Percentiles rank a stretch among this genome's conserved stretches.
phyloP scores from a whole-genome alignment of 495 filamentous ascomycete species.

The Bacidia rubella region DNA sequence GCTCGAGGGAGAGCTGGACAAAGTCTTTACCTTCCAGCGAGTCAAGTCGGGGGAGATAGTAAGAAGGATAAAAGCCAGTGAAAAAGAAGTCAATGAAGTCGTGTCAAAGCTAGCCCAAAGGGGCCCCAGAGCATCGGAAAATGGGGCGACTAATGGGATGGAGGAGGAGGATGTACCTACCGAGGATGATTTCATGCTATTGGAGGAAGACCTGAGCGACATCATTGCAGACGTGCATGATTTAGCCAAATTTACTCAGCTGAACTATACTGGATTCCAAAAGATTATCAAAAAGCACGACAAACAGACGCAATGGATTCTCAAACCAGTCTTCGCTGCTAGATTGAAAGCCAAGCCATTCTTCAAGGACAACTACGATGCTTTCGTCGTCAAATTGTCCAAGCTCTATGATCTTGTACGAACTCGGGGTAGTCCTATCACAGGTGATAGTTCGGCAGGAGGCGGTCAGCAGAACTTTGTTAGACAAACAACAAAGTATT shows the following conservation, averaged over 20 bases:
- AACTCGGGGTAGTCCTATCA: slow-evolving; percentile 81
- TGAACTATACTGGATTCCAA: slow-evolving; percentile 98
- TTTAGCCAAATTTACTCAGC: slow-evolving; percentile 91
- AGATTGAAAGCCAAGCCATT: slow-evolving; percentile 91
- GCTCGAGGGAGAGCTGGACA: slow-evolving; percentile 86
- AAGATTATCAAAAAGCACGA: slow-evolving; percentile 99
- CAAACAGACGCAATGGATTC: slow-evolving; percentile 91
- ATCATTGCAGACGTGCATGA: slow-evolving; percentile 99
- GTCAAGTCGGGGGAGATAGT: slow-evolving; percentile 92
- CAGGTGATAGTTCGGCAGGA: slow-evolving; percentile 82
- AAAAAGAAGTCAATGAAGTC: slow-evolving; percentile 80
- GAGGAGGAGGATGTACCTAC: slow-evolving; percentile 43
- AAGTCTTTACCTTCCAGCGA: slow-evolving; percentile 92
- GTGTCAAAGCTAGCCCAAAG: slow-evolving; percentile 50
- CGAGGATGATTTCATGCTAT: slow-evolving; percentile 85
- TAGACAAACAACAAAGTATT: slow-evolving; percentile 97
- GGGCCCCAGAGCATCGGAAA: slow-evolving; percentile 12
- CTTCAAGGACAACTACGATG: slow-evolving; percentile 97
- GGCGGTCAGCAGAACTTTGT: slow-evolving; percentile 92
- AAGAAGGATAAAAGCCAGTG: slow-evolving; percentile 68
- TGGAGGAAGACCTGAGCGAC: slow-evolving; percentile 92
- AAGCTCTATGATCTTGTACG: slow-evolving; percentile 90
- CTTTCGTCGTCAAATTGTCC: slow-evolving; percentile 87
- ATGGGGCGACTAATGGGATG: slow-evolving; percentile 11
- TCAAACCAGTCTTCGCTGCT: slow-evolving; percentile 87